phyloP scores from a whole-genome alignment of 164 flowering plant genomes.

The Aristolochia contorta region DNA sequence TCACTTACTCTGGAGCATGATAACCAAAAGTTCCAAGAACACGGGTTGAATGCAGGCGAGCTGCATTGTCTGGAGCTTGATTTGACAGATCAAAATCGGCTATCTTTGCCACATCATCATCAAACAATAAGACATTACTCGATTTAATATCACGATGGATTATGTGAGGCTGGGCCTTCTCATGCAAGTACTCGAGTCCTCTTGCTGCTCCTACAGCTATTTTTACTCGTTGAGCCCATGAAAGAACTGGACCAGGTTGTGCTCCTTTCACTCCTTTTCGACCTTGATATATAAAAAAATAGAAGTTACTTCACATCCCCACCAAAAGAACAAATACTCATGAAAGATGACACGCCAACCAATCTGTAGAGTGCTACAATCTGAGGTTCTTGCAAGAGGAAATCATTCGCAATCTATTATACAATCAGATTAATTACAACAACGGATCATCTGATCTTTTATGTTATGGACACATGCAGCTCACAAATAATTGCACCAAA shows the following conservation, averaged over 20 bases:
- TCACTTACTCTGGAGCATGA: slow-evolving; percentile 89
- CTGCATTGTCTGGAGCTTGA: slow-evolving; percentile 81
- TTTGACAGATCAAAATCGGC: slow-evolving; percentile 85
- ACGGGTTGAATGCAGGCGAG: slow-evolving; percentile 93
- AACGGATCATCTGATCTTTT: no score
- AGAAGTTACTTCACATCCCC: background rate
- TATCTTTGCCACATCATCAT: slow-evolving; percentile 72
- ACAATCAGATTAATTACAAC: no score
- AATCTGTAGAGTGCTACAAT: no score
- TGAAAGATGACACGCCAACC: no score
- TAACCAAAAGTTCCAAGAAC: slow-evolving; percentile 90
- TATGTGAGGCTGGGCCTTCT: slow-evolving; percentile 59
- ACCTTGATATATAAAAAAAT: slow-evolving; percentile 30
- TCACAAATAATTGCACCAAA: no score
- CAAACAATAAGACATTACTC: slow-evolving; percentile 67
- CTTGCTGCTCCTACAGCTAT: slow-evolving; percentile 87
- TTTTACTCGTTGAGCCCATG: slow-evolving; percentile 83
- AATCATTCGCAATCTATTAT: no score
- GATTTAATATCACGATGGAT: slow-evolving; percentile 86
- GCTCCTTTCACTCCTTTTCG: slow-evolving; percentile 81
- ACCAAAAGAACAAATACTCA: no score
- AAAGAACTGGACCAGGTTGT: slow-evolving; percentile 69
- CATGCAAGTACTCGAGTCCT: slow-evolving; percentile 86
- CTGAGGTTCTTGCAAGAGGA: no score
- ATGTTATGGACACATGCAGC: no score